Conservation (phyloP, 306 rosid genomes). For the Trichosanthes truncata region DNA sequence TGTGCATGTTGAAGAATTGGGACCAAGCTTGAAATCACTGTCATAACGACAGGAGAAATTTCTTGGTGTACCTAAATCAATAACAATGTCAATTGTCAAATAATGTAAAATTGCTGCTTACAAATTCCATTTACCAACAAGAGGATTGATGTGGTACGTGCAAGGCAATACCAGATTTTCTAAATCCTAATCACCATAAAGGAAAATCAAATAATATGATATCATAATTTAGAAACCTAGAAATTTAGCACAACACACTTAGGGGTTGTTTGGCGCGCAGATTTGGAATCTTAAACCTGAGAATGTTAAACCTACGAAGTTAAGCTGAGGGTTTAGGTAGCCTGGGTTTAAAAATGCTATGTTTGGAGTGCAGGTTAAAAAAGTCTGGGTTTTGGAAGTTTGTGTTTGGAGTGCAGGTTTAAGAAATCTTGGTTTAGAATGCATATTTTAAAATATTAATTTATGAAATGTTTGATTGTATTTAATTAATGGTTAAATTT, state of each 20-base stretch:
- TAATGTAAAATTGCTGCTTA: neutral
- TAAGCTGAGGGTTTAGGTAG: no score
- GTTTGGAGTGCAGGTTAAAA: no score
- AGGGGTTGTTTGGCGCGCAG: no score
- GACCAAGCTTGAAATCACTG: conserved; percentile 74
- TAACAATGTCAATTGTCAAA: neutral
- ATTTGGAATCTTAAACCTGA: no score
- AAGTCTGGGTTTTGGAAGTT: no score
- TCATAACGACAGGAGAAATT: conserved; percentile 69
- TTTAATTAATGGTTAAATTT: no score
- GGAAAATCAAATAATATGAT: neutral
- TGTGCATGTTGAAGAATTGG: conserved; percentile 82
- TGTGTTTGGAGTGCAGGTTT: no score
- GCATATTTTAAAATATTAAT: no score
- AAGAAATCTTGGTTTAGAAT: no score
- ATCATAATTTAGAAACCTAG: neutral
- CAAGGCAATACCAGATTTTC: neutral
- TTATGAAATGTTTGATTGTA: no score
- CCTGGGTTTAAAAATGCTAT: no score
- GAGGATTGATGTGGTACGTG: neutral
- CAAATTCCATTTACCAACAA: neutral
- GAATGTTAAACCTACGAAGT: no score
- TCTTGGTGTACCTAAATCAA: conserved; percentile 80
- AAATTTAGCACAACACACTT: neutral
- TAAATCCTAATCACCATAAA: neutral